A percentile compares a stretch with the other conserved stretches of the same genome.
Conservation (phyloP, 805 yeast species). For the Schwanniomyces occidentalis region DNA sequence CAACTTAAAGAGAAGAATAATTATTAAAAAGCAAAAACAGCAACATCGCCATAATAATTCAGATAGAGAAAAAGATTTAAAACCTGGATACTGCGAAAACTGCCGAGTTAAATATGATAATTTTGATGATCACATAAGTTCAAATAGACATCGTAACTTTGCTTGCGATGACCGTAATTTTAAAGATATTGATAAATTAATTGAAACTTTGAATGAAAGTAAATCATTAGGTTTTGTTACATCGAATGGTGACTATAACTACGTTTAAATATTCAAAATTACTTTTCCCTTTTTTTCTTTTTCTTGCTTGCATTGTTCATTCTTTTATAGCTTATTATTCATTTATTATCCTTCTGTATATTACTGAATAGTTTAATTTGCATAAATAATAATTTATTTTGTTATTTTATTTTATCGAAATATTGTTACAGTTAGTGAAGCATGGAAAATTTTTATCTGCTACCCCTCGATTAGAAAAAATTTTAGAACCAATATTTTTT, state of each 20-base stretch:
- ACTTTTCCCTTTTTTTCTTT: no score
- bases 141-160: slow-evolving; percentile 73
- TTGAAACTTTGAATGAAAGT: slow-evolving; percentile 48
- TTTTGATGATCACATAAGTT: slow-evolving; percentile 70
- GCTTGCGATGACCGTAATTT: slow-evolving; percentile 75
- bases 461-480: no score
- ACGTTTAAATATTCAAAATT: slow-evolving; percentile 11
- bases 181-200: slow-evolving; percentile 71
- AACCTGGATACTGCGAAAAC: slow-evolving; percentile 90
- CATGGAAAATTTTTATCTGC: no score
- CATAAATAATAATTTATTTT: no score
- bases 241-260: slow-evolving; percentile 41
- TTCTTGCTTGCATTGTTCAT: no score
- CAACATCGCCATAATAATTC: slow-evolving; percentile 16
- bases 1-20: slow-evolving; percentile 47
- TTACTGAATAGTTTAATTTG: no score
- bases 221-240: slow-evolving; percentile 42
- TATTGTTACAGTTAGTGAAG: no score
- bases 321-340: no score
- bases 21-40: slow-evolving; percentile 40
- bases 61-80: slow-evolving; percentile 29
- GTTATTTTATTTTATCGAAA: no score
- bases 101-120: slow-evolving; percentile 82
- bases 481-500: no score
- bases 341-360: no score